Base-by-base conservation (phyloP, 257 asterid genomes). In the Rehmannia glutinosa region DNA sequence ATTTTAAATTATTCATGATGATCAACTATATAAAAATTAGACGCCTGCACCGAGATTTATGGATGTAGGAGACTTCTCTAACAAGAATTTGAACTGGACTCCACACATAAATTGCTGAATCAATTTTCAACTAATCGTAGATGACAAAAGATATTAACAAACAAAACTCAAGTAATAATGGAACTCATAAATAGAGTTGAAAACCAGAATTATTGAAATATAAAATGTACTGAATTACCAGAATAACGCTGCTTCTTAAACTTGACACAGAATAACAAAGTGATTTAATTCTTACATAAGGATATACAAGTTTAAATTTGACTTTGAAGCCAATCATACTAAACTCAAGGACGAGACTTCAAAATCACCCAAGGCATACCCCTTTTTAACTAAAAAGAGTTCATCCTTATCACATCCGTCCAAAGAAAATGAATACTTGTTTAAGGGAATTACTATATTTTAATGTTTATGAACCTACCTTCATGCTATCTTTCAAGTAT, bases 401-500 rank as follows among this genome's bases (percentile, higher is more conserved):
- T 49, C 35, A n/a, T 28, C 42, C 39, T 69, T 59, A 64, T 6
- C 25, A 11, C 50, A 69, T 10, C 32, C 21, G 35, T 52, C n/a
- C 8, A 64, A 73, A 69, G 43, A 55, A 3, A 53, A 59, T 63
- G 36, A 65, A 32, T 58, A 28, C 28, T 60, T 27, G 39, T 19
- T 38, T 53, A 47, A 35, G 21, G 16, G 11, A 67, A 52, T 28
- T 32, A 25, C 15, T 46, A 32, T 36, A 59, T 30, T 17, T 23
- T 47, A 28, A 55, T 47, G 58, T 43, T 54, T 41, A 32, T 66
- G 67, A 70, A 62, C 62, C 45, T 45, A 91, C 99, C 96, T 94
- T 94, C 59, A 73, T 75, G 81, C 82, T 80, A 71, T 94, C 98
- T 76, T 83, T 85, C 83, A 94, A 83, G 83, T 94, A 94, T 55